These are phyloP conservation scores for Scalesia atractyloides DNA, from an alignment of 129 eudicot genomes.

Conservation along the genomic window DNA sequence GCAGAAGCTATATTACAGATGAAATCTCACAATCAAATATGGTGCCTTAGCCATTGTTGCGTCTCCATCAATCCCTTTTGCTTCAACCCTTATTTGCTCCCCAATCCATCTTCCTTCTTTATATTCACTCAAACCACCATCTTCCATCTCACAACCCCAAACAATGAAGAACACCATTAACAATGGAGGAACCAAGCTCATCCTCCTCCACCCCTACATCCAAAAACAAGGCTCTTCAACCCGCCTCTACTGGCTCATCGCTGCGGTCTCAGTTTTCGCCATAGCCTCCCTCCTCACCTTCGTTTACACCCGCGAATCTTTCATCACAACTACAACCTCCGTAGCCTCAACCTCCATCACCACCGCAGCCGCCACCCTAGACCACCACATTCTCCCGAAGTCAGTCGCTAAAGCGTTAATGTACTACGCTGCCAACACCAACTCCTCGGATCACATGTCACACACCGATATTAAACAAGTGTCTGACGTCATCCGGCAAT, in stretches of 20 bases:
- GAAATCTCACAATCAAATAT: slow-evolving; percentile 37
- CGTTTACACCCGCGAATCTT: slow-evolving; percentile 68
- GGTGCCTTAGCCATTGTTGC: slow-evolving; percentile 28
- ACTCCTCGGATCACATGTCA: slow-evolving; percentile 65
- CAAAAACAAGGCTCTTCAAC: slow-evolving; percentile 79
- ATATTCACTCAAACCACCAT: slow-evolving; percentile 24
- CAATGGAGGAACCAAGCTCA: slow-evolving; percentile 68
- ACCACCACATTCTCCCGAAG: slow-evolving; percentile 46
- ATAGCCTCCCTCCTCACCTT: slow-evolving; percentile 71
- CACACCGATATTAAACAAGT: slow-evolving; percentile 69
- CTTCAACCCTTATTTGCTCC: slow-evolving; percentile 43
- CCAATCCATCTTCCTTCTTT: slow-evolving; percentile 32
- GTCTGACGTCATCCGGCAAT: slow-evolving; percentile 64
- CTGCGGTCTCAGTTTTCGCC: slow-evolving; percentile 66
- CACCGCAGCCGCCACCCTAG: slow-evolving; percentile 16
- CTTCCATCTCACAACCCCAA: not conserved
- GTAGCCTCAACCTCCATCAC: slow-evolving; percentile 12
- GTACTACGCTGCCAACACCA: slow-evolving; percentile 70
- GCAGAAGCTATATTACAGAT: slow-evolving; percentile 13
- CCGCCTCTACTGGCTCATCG: slow-evolving; percentile 65
- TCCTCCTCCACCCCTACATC: slow-evolving; percentile 93
- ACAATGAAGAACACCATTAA: slow-evolving; percentile 65
- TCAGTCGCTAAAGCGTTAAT: slow-evolving; percentile 63
- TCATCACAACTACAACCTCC: slow-evolving; percentile 32
- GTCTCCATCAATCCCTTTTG: slow-evolving; percentile 44